Evolutionary conservation across 2,329 filamentous ascomycete species (phyloP).

Genomic region (Apiospora koreana): DNA sequence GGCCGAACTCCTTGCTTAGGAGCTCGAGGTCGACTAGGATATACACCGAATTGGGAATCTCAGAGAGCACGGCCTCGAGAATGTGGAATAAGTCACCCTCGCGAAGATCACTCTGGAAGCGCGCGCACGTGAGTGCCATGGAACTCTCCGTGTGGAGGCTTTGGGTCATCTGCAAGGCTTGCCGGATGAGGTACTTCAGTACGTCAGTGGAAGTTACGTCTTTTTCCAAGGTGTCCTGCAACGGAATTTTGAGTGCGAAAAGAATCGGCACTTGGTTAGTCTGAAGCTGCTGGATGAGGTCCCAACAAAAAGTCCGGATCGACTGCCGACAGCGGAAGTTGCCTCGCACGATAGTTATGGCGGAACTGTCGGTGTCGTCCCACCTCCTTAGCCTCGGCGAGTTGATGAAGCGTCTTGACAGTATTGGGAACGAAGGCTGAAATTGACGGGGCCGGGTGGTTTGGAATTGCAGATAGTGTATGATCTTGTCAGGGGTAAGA

Average conservation of each 20-base stretch:
- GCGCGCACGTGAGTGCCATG: not conserved
- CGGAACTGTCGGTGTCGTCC: not conserved
- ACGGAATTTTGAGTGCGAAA: not conserved
- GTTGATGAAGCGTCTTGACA: not conserved
- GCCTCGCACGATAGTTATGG: not conserved
- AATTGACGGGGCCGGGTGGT: not conserved
- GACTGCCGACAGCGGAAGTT: not conserved
- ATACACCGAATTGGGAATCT: not conserved
- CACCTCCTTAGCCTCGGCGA: not conserved
- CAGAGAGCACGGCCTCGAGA: not conserved
- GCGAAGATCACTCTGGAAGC: not conserved
- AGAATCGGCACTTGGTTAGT: not conserved
- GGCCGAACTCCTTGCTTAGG: not conserved
- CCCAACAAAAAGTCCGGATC: not conserved
- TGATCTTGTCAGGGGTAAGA: not conserved
- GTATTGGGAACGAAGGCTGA: not conserved
- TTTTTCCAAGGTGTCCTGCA: not conserved
- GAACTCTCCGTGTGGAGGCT: not conserved
- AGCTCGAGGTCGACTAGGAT: not conserved
- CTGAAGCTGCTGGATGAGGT: not conserved
- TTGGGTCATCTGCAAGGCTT: not conserved
- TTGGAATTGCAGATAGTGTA: not conserved
- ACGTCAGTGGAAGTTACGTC: not conserved
- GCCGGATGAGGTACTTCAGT: not conserved
- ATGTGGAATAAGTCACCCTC: not conserved